These are phyloP conservation scores for Pseudoneurospora amorphoporcata DNA, from an alignment of 495 filamentous ascomycete genomes.

Conservation along the genomic window DNA sequence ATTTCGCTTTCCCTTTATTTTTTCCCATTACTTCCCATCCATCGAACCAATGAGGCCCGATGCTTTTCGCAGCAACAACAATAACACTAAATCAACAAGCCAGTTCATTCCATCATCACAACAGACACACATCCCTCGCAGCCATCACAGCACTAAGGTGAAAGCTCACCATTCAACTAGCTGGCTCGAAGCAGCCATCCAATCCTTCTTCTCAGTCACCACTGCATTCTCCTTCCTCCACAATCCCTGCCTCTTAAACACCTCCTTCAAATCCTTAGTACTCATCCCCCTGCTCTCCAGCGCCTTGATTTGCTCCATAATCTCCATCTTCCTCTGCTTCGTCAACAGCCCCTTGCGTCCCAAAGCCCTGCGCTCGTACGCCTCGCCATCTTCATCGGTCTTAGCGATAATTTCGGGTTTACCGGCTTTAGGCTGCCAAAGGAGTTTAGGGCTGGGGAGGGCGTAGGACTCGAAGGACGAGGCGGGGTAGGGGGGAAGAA, in stretches of 20 bases:
- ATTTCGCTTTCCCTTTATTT: not conserved
- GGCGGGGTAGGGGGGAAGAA: not conserved
- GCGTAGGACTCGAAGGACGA: not conserved
- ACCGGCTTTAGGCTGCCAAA: not conserved
- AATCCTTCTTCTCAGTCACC: not conserved
- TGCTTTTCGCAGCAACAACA: not conserved
- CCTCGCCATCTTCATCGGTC: conserved; percentile 15
- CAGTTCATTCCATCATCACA: not conserved
- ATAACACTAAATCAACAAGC: not conserved
- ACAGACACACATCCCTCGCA: not conserved
- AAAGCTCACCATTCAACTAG: not conserved
- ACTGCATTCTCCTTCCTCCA: not conserved
- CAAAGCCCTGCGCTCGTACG: conserved; percentile 4
- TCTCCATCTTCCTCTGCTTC: conserved; percentile 7
- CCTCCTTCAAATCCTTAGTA: not conserved
- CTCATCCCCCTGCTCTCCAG: conserved; percentile 10
- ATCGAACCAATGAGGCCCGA: not conserved
- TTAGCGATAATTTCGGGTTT: not conserved
- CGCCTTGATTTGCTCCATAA: conserved; percentile 15
- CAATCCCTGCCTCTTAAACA: conserved; percentile 8
- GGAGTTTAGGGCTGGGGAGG: not conserved
- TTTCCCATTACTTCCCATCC: not conserved
- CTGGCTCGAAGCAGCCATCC: not conserved
- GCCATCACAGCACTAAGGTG: not conserved
- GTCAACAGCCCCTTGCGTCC: conserved; percentile 10